Conservation (phyloP, 1,284 basidiomycete species). For the Ustilago bromivora region DNA sequence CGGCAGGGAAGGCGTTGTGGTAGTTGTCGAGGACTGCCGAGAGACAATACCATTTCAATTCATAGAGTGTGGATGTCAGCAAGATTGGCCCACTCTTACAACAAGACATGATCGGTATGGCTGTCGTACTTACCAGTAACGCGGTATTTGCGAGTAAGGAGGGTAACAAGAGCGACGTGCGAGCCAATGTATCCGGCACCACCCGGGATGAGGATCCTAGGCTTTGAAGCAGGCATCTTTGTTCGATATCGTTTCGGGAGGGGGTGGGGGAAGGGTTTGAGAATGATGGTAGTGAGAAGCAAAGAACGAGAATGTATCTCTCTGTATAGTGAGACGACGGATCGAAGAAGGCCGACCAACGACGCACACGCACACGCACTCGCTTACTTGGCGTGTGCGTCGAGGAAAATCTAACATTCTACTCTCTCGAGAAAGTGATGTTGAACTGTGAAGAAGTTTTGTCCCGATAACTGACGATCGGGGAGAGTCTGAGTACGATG, state of each 20-base stretch:
- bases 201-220: conserved; percentile 67
- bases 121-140: conserved; percentile 72
- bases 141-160: conserved; percentile 87
- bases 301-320: not conserved
- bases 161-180: conserved; percentile 86
- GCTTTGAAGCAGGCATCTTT: conserved; percentile 53
- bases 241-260: conserved; percentile 4
- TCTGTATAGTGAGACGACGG: not conserved
- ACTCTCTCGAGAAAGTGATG: no score
- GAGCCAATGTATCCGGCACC: conserved; percentile 76
- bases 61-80: no score
- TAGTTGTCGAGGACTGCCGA: conserved; percentile 71
- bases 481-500: no score
- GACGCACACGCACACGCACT: not conserved
- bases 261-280: conserved; percentile 2
- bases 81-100: no score
- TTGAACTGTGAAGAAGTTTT: no score
- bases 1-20: conserved; percentile 85
- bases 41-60: no score
- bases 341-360: not conserved
- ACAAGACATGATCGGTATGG: no score
- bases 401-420: no score
- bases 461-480: no score
- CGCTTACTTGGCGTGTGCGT: no score
- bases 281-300: conserved; percentile 2